Evolutionary conservation across 768 basidiomycete genomes (phyloP).

Genomic region (Lyophyllum atratum): DNA sequence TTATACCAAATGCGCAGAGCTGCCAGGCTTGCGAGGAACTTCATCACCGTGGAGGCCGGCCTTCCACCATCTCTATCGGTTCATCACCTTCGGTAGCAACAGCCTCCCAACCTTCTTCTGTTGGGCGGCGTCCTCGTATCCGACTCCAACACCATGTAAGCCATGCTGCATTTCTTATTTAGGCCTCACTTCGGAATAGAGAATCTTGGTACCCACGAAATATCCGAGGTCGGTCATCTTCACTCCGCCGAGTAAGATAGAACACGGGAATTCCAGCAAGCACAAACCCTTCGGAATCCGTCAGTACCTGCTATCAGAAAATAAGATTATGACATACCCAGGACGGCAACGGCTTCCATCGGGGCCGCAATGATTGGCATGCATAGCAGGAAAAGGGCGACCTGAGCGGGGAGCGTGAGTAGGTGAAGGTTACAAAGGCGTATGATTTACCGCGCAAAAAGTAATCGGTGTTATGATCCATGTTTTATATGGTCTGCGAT

Average conservation of each 20-base stretch:
- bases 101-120: constrained; percentile 73
- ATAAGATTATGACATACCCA: constrained; percentile 53
- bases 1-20: constrained; percentile 6
- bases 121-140: constrained; percentile 51
- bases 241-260: constrained; percentile 67
- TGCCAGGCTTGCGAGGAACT: not conserved
- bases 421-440: not conserved
- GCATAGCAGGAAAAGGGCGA: constrained; percentile 85
- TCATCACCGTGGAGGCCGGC: constrained; percentile 19
- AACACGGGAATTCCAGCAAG: constrained; percentile 81
- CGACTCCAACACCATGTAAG: constrained; percentile 43
- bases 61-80: constrained; percentile 64
- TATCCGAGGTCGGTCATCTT: constrained; percentile 40
- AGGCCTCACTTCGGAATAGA: constrained; percentile 15
- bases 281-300: constrained; percentile 60
- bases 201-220: constrained; percentile 37
- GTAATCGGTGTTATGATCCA: constrained; percentile 89
- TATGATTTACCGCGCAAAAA: constrained; percentile 73
- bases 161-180: constrained; percentile 34
- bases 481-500: constrained; percentile 85
- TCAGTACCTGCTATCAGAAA: constrained; percentile 1
- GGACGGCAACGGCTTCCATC: constrained; percentile 80
- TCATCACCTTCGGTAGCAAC: constrained; percentile 76
- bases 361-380: constrained; percentile 97
- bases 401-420: constrained; percentile 42